These are phyloP conservation scores for Carex cristatella DNA, from an alignment of 176 grass and related monocot genomes.

Conservation along the genomic window DNA sequence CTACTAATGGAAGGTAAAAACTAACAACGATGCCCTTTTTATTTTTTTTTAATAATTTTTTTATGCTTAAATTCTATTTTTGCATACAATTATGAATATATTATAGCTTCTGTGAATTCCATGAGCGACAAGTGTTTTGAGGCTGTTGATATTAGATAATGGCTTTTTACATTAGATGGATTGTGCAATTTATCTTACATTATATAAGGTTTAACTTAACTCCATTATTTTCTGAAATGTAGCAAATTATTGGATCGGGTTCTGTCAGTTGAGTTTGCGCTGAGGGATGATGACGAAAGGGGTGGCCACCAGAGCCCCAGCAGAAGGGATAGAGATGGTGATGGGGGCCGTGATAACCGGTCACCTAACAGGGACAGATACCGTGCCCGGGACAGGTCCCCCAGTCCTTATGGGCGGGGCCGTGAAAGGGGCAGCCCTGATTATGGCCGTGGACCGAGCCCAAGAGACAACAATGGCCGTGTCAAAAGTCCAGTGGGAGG, in stretches of 20 bases:
- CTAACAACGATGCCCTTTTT: background rate
- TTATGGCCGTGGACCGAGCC: slow-evolving; percentile 52
- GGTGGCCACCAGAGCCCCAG: slow-evolving; percentile 74
- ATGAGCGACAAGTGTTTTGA: background rate
- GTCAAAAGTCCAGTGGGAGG: slow-evolving; percentile 6
- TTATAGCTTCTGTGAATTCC: background rate
- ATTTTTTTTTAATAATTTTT: background rate
- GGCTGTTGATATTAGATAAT: background rate
- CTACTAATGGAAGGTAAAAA: slow-evolving; percentile 64
- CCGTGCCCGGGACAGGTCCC: slow-evolving; percentile 34
- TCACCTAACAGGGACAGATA: slow-evolving; percentile 54
- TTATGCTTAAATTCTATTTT: background rate
- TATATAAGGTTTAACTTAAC: background rate
- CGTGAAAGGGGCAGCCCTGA: slow-evolving; percentile 67
- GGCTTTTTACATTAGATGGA: background rate
- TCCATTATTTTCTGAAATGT: slow-evolving; percentile 23
- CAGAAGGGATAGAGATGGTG: slow-evolving; percentile 50
- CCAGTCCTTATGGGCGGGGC: slow-evolving; percentile 68
- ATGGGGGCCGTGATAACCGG: slow-evolving; percentile 15
- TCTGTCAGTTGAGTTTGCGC: slow-evolving; percentile 89
- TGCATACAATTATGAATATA: background rate
- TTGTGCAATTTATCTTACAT: too few species aligned
- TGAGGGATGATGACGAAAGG: slow-evolving; percentile 90
- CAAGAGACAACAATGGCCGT: slow-evolving; percentile 33
- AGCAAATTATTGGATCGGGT: slow-evolving; percentile 86